These are phyloP conservation scores for Macadamia tetraphylla DNA, from an alignment of 164 flowering plant genomes.

Conservation along the genomic window DNA sequence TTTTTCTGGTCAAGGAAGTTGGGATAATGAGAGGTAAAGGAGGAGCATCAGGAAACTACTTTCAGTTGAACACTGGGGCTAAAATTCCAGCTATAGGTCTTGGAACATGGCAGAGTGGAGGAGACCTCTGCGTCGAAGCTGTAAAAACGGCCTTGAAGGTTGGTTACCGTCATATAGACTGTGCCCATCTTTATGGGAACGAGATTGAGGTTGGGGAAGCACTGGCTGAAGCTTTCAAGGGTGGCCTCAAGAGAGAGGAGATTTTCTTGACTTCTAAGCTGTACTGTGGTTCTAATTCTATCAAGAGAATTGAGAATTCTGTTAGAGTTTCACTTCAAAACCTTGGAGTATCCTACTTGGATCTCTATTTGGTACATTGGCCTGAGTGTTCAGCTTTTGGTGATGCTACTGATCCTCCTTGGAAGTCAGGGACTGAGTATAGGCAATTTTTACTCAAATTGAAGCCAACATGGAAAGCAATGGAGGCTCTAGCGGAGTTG, in stretches of 20 bases:
- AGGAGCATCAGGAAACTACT: constrained; percentile 29
- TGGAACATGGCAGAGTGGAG: constrained; percentile 78
- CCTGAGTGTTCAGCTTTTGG: constrained; percentile 59
- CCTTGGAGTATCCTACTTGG: constrained; percentile 56
- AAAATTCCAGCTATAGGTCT: constrained; percentile 63
- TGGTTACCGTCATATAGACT: constrained; percentile 66
- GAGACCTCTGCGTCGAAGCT: constrained; percentile 59
- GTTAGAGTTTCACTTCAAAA: constrained; percentile 59
- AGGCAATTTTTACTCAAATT: constrained; percentile 42
- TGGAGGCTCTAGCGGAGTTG: constrained; percentile 69
- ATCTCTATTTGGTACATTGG: constrained; percentile 72
- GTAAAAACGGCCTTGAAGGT: constrained; percentile 49
- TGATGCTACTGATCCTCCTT: constrained; percentile 71
- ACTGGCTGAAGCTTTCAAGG: constrained; percentile 41
- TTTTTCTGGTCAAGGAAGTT: neutral
- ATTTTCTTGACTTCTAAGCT: constrained; percentile 63
- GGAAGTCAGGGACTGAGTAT: constrained; percentile 48
- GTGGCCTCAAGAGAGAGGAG: constrained; percentile 50
- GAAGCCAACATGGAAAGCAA: constrained; percentile 73
- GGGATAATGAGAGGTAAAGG: constrained; percentile 26
- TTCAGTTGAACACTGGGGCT: constrained; percentile 50
- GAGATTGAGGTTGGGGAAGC: constrained; percentile 67
- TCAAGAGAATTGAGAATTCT: constrained; percentile 56
- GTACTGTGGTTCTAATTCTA: constrained; percentile 50
- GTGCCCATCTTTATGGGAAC: constrained; percentile 71